These are phyloP conservation scores for Tephrocybe sp. DNA, from an alignment of 768 basidiomycete genomes.

Conservation along the genomic window DNA sequence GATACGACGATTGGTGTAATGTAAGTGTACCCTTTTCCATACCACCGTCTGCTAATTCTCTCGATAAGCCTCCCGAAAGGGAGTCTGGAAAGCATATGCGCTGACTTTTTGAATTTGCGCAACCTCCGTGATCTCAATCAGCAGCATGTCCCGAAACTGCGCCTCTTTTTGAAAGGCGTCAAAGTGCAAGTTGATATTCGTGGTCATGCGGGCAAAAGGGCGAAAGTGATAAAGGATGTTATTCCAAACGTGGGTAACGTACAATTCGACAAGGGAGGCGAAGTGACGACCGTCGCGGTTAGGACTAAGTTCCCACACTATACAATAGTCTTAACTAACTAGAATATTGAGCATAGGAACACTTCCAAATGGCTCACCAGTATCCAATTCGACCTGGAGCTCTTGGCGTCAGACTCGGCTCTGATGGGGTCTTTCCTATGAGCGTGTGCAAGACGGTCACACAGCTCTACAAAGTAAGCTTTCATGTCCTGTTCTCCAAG, in stretches of 20 bases:
- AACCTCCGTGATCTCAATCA: conserved; percentile 14
- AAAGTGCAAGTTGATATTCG: conserved; percentile 22
- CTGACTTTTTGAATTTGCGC: conserved; percentile 16
- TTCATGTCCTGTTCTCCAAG: not conserved
- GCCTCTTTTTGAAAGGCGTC: conserved; percentile 26
- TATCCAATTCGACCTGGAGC: conserved; percentile 18
- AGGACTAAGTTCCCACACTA: not conserved
- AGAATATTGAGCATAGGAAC: conserved; percentile 17
- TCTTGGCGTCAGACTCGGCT: conserved; percentile 25
- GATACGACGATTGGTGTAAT: conserved; percentile 40
- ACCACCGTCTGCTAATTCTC: not conserved
- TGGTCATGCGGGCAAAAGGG: conserved; percentile 19
- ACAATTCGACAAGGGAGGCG: conserved; percentile 26
- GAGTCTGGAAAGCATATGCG: conserved; percentile 21
- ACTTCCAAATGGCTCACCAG: conserved; percentile 23
- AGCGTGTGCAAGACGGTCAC: conserved; percentile 21
- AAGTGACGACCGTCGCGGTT: conserved; percentile 25
- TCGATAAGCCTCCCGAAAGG: conserved; percentile 21
- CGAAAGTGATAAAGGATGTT: conserved; percentile 25
- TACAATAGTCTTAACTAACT: not conserved
- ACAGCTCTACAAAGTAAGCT: conserved; percentile 27
- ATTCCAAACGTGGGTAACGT: conserved; percentile 22
- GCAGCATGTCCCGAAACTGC: conserved; percentile 17
- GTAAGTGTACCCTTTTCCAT: conserved; percentile 21
- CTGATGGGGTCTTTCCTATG: conserved; percentile 27